Percentiles rank a stretch among this genome's conserved stretches.
Evolutionary conservation across 768 basidiomycete species (phyloP).

Genomic region (Pisolithus sp.): DNA sequence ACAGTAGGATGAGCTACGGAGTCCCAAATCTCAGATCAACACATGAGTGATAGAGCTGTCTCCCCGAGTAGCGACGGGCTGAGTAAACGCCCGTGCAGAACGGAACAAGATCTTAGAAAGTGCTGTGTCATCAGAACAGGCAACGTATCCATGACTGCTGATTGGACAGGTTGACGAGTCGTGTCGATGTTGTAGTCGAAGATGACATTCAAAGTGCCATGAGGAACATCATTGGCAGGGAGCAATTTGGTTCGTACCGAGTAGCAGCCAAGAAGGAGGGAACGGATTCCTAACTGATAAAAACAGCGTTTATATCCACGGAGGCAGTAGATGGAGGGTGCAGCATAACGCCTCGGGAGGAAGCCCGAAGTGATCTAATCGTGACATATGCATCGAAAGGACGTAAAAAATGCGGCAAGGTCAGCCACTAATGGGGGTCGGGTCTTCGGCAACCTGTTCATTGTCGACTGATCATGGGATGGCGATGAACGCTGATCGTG

Average conservation of each 20-base stretch:
- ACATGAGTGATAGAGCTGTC: background rate
- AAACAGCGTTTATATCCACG: slow-evolving; percentile 24
- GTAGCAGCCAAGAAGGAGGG: background rate
- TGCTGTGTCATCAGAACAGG: background rate
- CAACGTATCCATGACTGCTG: background rate
- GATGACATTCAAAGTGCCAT: background rate
- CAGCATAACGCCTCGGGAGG: slow-evolving; percentile 9
- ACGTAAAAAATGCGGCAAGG: slow-evolving; percentile 3
- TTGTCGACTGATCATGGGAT: background rate
- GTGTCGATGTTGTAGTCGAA: background rate
- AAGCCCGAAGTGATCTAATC: background rate
- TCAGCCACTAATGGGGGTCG: background rate
- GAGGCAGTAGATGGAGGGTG: slow-evolving; percentile 4
- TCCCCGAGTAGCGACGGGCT: background rate
- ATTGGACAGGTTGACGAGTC: background rate
- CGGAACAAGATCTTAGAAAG: background rate
- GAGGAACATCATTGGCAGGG: background rate
- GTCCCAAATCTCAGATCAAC: background rate
- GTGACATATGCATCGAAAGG: background rate
- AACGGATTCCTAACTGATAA: background rate
- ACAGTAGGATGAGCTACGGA: background rate
- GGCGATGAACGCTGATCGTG: background rate
- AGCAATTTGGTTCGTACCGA: background rate
- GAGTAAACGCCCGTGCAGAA: background rate
- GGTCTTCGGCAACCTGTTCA: background rate